Evolutionary conservation across 805 yeast genomes (phyloP).

Genomic region (Kuraishia molischiana): DNA sequence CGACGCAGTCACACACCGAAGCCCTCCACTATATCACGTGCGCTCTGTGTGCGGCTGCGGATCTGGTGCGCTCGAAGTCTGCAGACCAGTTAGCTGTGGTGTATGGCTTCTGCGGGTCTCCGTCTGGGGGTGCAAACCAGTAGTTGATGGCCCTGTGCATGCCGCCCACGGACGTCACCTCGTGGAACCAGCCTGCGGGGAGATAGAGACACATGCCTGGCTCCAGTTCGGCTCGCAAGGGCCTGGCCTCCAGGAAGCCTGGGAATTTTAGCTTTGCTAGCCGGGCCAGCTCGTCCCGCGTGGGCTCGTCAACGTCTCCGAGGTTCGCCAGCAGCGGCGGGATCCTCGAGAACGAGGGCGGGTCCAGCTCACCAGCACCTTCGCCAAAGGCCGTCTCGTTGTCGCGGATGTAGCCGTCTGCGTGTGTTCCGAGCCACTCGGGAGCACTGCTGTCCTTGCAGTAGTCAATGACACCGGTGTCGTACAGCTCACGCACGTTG

Average conservation of each 20-base stretch:
- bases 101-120: conserved; percentile 26
- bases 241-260: conserved; percentile 29
- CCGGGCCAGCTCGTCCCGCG: conserved; percentile 18
- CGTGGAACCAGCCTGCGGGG: conserved; percentile 81
- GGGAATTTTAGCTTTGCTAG: conserved; percentile 39
- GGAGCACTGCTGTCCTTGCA: conserved; percentile 42
- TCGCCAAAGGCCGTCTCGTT: not conserved
- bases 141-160: conserved; percentile 61
- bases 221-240: conserved; percentile 34
- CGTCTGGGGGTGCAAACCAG: conserved; percentile 65
- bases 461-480: conserved; percentile 65
- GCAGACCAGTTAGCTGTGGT: conserved; percentile 41
- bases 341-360: conserved; percentile 58
- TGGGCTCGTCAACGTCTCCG: conserved; percentile 33
- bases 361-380: conserved; percentile 26
- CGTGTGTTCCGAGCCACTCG: conserved; percentile 50
- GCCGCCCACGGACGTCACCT: conserved; percentile 55
- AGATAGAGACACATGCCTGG: conserved; percentile 62
- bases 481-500: conserved; percentile 35
- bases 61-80: conserved; percentile 38
- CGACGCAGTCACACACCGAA: no score
- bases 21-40: no score
- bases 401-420: conserved; percentile 46
- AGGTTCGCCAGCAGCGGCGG: conserved; percentile 58
- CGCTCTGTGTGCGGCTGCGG: no score